Evolutionary conservation across 164 flowering plant genomes (phyloP).

Genomic region (Nelumbo lutea): DNA sequence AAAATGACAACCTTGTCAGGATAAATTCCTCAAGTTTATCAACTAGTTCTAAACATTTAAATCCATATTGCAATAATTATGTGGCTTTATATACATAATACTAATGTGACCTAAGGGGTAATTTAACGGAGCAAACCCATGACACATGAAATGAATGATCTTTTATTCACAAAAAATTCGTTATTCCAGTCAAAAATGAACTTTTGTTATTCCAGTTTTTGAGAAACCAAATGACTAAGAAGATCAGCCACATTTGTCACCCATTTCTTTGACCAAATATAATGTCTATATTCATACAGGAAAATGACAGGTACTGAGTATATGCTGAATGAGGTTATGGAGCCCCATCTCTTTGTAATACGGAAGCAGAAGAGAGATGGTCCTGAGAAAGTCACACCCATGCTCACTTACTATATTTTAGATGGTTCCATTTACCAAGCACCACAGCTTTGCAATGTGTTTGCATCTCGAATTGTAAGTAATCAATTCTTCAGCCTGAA

Average conservation of each 20-base stretch:
- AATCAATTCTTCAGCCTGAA: background rate
- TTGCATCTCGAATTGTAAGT: constrained; percentile 87
- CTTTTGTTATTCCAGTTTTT: no score
- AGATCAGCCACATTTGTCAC: background rate
- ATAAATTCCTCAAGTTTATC: no score
- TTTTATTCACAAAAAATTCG: no score
- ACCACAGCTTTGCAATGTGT: constrained; percentile 89
- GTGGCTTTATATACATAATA: no score
- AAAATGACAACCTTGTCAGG: no score
- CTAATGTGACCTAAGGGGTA: no score
- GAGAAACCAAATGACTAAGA: background rate
- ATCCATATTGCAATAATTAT: no score
- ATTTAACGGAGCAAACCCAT: no score
- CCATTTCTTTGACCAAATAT: background rate
- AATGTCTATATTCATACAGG: constrained; percentile 31
- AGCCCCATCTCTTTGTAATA: constrained; percentile 85
- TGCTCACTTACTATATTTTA: constrained; percentile 83
- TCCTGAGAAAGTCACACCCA: constrained; percentile 88
- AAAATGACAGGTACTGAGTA: constrained; percentile 88
- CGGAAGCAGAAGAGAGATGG: constrained; percentile 94
- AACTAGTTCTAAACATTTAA: no score
- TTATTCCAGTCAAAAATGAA: no score
- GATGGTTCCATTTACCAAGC: constrained; percentile 98
- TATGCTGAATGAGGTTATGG: constrained; percentile 75
- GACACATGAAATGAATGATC: no score